Percentiles rank a stretch among this genome's conserved stretches.
These are phyloP conservation scores for Alisma plantagoaquatica DNA, from an alignment of 106 monocot genomes.

Conservation along the genomic window DNA sequence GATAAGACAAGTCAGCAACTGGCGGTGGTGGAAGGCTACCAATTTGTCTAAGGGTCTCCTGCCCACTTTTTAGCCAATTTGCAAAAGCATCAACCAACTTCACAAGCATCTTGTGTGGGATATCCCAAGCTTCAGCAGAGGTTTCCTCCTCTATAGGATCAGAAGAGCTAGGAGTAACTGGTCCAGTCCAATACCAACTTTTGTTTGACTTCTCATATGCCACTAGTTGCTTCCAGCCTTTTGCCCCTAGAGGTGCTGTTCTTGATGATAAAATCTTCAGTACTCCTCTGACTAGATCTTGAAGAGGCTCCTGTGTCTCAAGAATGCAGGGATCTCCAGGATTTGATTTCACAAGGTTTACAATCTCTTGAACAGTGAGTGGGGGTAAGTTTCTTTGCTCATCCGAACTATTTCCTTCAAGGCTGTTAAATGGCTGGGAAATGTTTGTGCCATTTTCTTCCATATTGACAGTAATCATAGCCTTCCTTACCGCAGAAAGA, in stretches of 20 bases:
- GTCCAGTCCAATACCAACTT: constrained; percentile 80
- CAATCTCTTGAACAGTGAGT: constrained; percentile 80
- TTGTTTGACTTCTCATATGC: constrained; percentile 69
- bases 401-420: constrained; percentile 19
- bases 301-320: constrained; percentile 87
- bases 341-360: constrained; percentile 56
- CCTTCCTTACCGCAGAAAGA: constrained; percentile 73
- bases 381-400: constrained; percentile 33
- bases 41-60: constrained; percentile 88
- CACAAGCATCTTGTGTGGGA: constrained; percentile 93
- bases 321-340: constrained; percentile 93
- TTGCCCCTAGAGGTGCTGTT: constrained; percentile 92
- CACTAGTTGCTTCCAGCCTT: constrained; percentile 75
- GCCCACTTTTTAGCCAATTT: constrained; percentile 89
- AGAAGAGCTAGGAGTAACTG: constrained; percentile 32
- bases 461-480: constrained; percentile 38
- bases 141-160: constrained; percentile 71
- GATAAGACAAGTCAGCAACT: constrained; percentile 17
- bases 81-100: constrained; percentile 98
- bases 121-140: constrained; percentile 82
- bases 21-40: constrained; percentile 89
- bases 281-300: constrained; percentile 88
- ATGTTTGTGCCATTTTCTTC: constrained; percentile 17
- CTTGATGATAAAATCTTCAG: constrained; percentile 84
- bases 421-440: constrained; percentile 12